Evolutionary conservation across 2,329 filamentous ascomycete genomes (phyloP).

Genomic region (Colletotrichum camelliae): DNA sequence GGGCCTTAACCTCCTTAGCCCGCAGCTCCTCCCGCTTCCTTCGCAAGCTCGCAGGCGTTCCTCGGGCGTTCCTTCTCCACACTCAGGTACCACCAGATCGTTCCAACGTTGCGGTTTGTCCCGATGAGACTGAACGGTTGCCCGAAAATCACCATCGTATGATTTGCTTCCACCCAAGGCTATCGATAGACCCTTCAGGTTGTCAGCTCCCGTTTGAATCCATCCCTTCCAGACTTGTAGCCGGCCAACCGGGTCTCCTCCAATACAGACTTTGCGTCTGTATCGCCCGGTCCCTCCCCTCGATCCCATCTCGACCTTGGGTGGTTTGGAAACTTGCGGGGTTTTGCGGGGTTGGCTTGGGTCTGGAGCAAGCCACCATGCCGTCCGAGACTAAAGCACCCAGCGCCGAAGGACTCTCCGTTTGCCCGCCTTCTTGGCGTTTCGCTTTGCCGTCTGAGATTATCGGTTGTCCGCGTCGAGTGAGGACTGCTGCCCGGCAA

Average conservation of each 20-base stretch:
- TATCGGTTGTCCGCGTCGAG: not conserved
- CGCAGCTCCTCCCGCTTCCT: not conserved
- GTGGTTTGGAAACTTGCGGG: slow-evolving; percentile 8
- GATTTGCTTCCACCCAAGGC: not conserved
- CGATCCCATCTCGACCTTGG: not conserved
- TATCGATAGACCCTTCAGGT: not conserved
- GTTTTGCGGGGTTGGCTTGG: slow-evolving; percentile 3
- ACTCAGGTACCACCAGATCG: not conserved
- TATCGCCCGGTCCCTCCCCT: not conserved
- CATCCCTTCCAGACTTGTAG: not conserved
- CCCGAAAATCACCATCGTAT: not conserved
- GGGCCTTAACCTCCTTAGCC: not conserved
- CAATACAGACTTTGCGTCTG: not conserved
- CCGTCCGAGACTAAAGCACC: not conserved
- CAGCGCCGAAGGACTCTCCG: not conserved
- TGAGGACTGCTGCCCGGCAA: not conserved
- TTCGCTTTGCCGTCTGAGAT: slow-evolving; percentile 2
- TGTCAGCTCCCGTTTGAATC: not conserved
- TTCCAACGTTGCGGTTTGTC: not conserved
- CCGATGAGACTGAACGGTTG: not conserved
- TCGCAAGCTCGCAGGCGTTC: not conserved
- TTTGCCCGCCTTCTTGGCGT: not conserved
- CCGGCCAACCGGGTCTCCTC: not conserved
- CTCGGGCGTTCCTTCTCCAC: not conserved
- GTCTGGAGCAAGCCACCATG: not conserved